Conservation (phyloP, 805 yeast species). For the Barnettozyma salicaria region DNA sequence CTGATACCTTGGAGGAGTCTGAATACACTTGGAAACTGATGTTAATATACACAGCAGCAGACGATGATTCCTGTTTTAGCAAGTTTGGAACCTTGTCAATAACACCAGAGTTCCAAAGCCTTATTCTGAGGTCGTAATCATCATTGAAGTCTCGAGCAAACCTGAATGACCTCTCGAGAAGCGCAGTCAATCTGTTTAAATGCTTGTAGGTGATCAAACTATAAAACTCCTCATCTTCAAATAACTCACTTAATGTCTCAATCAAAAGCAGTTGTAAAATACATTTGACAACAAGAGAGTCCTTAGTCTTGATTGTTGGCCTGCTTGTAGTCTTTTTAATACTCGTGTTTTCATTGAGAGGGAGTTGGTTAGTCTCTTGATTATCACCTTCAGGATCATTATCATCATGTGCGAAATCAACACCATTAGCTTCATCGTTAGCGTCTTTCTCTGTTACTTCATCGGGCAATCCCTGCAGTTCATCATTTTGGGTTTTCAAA, state of each 20-base stretch:
- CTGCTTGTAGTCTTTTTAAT: constrained; percentile 21
- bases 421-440: constrained; percentile 12
- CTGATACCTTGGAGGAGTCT: constrained; percentile 47
- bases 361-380: too few relatives aligned
- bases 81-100: constrained; percentile 90
- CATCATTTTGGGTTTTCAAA: constrained; percentile 28
- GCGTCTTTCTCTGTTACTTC: constrained; percentile 5
- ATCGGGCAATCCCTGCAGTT: too few relatives aligned
- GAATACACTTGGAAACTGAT: constrained; percentile 76
- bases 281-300: constrained; percentile 84
- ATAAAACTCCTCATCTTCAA: constrained; percentile 66
- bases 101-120: constrained; percentile 86
- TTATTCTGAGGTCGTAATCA: constrained; percentile 79
- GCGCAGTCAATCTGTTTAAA: constrained; percentile 50
- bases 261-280: constrained; percentile 86
- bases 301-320: constrained; percentile 45
- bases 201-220: constrained; percentile 60
- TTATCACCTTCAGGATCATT: constrained; percentile 1
- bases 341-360: constrained; percentile 34
- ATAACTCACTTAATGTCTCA: constrained; percentile 75
- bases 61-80: constrained; percentile 83
- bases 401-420: constrained; percentile 23
- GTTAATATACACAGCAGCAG: constrained; percentile 81
- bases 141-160: constrained; percentile 87
- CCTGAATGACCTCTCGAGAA: constrained; percentile 63